Evolutionary conservation across 192 early-diverging fungal genomes (phyloP).

Genomic region (Obelidium mucronatum): DNA sequence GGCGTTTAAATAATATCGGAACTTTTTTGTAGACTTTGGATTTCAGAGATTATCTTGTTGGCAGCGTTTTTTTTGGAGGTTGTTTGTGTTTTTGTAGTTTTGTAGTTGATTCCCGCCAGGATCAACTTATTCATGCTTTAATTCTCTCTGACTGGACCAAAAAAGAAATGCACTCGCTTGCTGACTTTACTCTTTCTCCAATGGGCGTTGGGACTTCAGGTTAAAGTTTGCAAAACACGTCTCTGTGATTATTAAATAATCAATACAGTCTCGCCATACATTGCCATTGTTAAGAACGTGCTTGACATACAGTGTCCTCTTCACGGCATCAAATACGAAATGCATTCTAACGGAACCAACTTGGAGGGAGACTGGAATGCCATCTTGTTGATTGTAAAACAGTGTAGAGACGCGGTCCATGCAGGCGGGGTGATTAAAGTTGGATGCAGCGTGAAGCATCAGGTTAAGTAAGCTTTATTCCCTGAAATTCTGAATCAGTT

Average conservation of each 20-base stretch:
- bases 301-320: neutral
- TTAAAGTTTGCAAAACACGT: neutral
- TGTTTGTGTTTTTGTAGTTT: too few relatives aligned
- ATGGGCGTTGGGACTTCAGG: neutral
- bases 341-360: constrained; percentile 2
- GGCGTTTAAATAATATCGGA: neutral
- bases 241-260: neutral
- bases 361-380: constrained; percentile 5
- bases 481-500: too few relatives aligned
- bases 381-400: neutral
- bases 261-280: neutral
- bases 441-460: neutral
- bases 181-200: neutral
- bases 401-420: neutral
- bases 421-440: neutral
- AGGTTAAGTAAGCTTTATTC: too few relatives aligned
- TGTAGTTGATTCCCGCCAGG: too few relatives aligned
- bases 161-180: neutral
- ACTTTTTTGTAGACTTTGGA: too few relatives aligned
- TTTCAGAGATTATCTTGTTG: too few relatives aligned
- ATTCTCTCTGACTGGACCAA: neutral
- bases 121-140: too few relatives aligned
- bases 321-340: neutral
- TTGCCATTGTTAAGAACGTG: neutral
- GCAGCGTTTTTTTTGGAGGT: too few relatives aligned